Base-by-base conservation (phyloP, 768 basidiomycete species). In the Podaxis rugospora region DNA sequence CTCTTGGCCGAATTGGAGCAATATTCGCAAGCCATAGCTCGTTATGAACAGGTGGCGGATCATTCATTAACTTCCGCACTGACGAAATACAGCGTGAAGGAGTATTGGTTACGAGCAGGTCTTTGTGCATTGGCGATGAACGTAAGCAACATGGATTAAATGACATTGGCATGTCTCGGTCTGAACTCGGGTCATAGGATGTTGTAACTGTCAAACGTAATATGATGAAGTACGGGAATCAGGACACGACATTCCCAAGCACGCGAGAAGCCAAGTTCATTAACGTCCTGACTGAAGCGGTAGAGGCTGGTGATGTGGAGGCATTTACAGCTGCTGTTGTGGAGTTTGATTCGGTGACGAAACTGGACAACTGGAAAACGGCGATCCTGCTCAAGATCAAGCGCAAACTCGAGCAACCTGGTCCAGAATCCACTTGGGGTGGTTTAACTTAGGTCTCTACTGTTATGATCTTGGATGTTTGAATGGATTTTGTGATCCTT, bases 11-110 rank as follows among this genome's bases (percentile, higher is more conserved):
- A 95, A 58, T 74, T 98, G 21, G 92, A 90, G 62, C 84, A 98
- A 66, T 98, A 88, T 71, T 78, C 84, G 13, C 81, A 85, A 64
- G 95, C 97, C 11, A 93, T 98, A 67, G 80, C 86, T 62, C 88
- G 88, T 62, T 99, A 96, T 67, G 92, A 95, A 68, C 86, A 89
- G 69, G 95, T 98, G 49, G 96, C 94, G 4, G 81, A 89, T 64
- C 87, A 90, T 69, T 92, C 90, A 7, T 80, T 98, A 46, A 75
- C 75, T 0, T 93, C 91, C 18, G 78, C 88, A 7, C 75, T 98
- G 66, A 98, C 97, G n/a, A 95, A 94, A 74, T 99, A 98, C 77
- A 94, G 91, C 63, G 97, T 98, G 66, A 98, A 98, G 76, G 97
- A 98, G 66, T 96, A 96, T 69, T 98, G 95, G 93, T 79, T 98